Conservation (phyloP, 768 basidiomycete genomes). For the Suillus bovinus region DNA sequence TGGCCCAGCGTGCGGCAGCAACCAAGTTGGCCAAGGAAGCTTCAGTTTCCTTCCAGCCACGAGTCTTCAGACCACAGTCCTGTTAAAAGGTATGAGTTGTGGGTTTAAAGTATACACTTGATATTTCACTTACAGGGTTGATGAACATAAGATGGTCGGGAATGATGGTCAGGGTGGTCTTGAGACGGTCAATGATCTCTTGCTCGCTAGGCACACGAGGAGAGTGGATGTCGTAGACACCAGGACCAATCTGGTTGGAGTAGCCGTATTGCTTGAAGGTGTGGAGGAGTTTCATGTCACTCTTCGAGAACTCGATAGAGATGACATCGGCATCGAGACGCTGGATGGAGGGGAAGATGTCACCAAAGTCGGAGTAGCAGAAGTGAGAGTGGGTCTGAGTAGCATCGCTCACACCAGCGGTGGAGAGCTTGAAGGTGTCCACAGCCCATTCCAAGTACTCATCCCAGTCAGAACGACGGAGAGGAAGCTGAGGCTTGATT, state of each 20-base stretch:
- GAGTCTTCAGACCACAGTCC: constrained; percentile 98
- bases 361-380: constrained; percentile 98
- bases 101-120: not conserved
- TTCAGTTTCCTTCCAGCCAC: constrained; percentile 98
- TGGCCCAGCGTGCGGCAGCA: constrained; percentile 91
- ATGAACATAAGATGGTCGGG: constrained; percentile 82
- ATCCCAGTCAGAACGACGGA: constrained; percentile 96
- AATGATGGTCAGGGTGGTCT: constrained; percentile 79
- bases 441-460: constrained; percentile 97
- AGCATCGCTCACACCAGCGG: constrained; percentile 90
- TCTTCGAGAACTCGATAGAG: constrained; percentile 98
- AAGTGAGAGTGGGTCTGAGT: constrained; percentile 99
- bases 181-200: constrained; percentile 93
- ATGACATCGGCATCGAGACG: constrained; percentile 98
- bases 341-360: constrained; percentile 97
- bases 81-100: constrained; percentile 22
- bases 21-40: constrained; percentile 86
- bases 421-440: constrained; percentile 97
- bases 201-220: constrained; percentile 93
- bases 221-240: constrained; percentile 99
- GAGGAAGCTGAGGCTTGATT: constrained; percentile 66
- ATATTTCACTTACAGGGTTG: constrained; percentile 65
- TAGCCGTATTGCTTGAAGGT: constrained; percentile 96
- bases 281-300: constrained; percentile 94
- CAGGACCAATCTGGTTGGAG: constrained; percentile 96